Evolutionary conservation across 805 yeast genomes (phyloP), one percentile per base, ranked within the genome.

Genomic region (Ascoidea asiatica): DNA sequence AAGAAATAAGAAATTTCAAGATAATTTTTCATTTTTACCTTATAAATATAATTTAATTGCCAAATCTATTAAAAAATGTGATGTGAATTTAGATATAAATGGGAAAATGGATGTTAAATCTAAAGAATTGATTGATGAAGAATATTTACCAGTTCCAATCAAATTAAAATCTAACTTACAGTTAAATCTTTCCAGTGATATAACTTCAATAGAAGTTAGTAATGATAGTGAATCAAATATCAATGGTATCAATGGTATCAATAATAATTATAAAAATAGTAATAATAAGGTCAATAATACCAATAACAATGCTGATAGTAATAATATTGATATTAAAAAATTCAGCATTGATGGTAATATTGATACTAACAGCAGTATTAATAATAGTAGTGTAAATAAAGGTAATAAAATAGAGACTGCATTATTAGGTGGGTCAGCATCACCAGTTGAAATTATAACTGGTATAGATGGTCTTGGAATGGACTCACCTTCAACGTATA

Each of bases 111-210:
- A n/a, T n/a, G n/a, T n/a, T n/a, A n/a, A n/a, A n/a, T n/a, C n/a
- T n/a, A n/a, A n/a, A n/a, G n/a, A n/a, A n/a, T n/a, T n/a, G n/a
- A n/a, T n/a, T n/a, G n/a, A 47, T 5, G 43, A 48, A 17, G 55
- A 52, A 2, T 56, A 54, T 29, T 39, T 59, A 22, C 53, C 61
- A 2, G 45, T 56, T 8, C 64, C 64, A 4, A 48, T 61, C n/a
- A 46, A 48, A 11, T 20, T 52, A 0, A 48, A 48, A 37, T 18
- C 44, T 13, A 19, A 15, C n/a, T 8, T 20, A 11, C 43, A 37
- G 4, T 19, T 17, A 19, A 37, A 43, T 20, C 13, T n/a, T 21
- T 18, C 17, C 15, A 15, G 22, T 18, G 35, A 15, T 22, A 37
- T 39, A 17, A n/a, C 42, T 2, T 13, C 13, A 17, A 13, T 38